Percentiles rank a stretch among this genome's conserved stretches.
phyloP scores from a whole-genome alignment of 163 green algal genomes.

The Coccomyxa subellipsoidea region DNA sequence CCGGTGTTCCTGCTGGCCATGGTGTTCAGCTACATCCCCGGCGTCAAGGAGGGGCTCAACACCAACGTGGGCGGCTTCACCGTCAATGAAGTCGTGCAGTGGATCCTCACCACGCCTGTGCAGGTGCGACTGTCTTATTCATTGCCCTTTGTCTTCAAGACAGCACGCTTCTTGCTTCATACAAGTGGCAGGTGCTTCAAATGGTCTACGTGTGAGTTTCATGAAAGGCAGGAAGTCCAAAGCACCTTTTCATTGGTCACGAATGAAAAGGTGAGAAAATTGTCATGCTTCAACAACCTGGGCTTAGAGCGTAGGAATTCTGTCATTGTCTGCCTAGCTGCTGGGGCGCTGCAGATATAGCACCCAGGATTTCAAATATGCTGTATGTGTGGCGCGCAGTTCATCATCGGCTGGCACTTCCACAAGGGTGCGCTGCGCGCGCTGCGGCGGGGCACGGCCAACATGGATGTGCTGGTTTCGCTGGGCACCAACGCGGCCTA shows the following conservation, averaged over 20 bases:
- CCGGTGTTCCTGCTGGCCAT: constrained; percentile 87
- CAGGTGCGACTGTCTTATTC: constrained; percentile 82
- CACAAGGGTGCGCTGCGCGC: constrained; percentile 10
- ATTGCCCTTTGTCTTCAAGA: no score
- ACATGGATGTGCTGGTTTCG: constrained; percentile 95
- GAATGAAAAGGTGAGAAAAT: no score
- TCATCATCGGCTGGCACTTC: constrained; percentile 19
- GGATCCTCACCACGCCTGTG: constrained; percentile 84
- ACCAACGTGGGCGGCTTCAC: constrained; percentile 54
- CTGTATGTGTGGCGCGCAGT: constrained; percentile 49
- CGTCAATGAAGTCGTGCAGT: constrained; percentile 73
- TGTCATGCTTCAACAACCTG: no score
- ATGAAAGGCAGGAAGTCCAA: no score
- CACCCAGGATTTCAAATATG: no score
- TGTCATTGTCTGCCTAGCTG: no score
- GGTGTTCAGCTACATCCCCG: constrained; percentile 44
- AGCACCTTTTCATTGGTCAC: no score
- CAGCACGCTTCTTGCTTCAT: no score
- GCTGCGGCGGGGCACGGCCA: constrained; percentile 16
- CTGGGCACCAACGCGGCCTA: constrained; percentile 95
- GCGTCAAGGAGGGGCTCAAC: background rate
- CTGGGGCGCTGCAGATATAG: no score
- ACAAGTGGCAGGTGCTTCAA: no score
- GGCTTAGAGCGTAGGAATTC: no score
- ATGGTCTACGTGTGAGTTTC: no score